Conservation (phyloP, 306 rosid species). For the Trifolium subterraneum region DNA sequence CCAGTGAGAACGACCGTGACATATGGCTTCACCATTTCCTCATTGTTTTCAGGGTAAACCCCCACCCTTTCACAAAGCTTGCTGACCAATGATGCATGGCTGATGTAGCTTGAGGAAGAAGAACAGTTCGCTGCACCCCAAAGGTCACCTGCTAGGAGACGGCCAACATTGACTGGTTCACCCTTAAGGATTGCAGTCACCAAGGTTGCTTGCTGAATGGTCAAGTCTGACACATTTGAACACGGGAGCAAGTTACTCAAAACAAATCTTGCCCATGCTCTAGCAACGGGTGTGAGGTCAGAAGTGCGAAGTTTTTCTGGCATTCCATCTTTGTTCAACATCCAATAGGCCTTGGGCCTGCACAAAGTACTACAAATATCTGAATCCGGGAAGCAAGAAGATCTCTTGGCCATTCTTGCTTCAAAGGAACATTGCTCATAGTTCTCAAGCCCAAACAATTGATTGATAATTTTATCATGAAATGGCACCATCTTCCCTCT, state of each 20-base stretch:
- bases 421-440: neutral
- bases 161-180: neutral
- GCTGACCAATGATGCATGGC: neutral
- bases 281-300: neutral
- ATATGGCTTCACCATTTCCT: neutral
- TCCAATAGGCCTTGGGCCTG: neutral
- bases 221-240: neutral
- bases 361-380: neutral
- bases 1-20: too few species aligned
- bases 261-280: neutral
- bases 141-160: neutral
- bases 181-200: neutral
- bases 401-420: neutral
- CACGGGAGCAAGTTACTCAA: neutral
- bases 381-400: neutral
- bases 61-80: neutral
- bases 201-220: neutral
- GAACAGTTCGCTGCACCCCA: neutral
- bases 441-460: constrained; percentile 3
- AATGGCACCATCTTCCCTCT: constrained; percentile 1
- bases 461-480: neutral
- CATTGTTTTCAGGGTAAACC: neutral
- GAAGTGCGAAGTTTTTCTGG: neutral
- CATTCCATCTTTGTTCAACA: neutral
- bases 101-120: neutral